Conservation (phyloP, 805 yeast genomes). For the Myxozyma neglecta region DNA sequence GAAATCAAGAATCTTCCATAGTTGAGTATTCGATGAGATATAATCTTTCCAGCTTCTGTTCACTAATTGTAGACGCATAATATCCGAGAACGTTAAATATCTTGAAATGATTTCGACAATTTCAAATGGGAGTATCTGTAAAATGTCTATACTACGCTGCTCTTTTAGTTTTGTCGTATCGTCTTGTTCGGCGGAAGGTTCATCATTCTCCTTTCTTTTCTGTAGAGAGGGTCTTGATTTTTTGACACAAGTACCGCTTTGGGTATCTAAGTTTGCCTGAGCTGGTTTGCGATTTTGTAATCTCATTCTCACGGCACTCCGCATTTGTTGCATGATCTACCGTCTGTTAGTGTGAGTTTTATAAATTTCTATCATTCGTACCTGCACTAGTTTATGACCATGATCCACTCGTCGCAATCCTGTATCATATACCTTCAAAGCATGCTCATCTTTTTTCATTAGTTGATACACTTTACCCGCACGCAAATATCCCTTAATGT, state of each 20-base stretch:
- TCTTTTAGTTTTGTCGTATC: neutral
- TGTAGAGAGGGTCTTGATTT: neutral
- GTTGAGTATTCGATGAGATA: neutral
- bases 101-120: conserved; percentile 7
- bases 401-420: conserved; percentile 5
- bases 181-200: neutral
- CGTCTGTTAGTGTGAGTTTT: neutral
- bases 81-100: conserved; percentile 4
- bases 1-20: conserved; percentile 18
- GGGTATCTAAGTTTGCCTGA: neutral
- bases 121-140: conserved; percentile 13
- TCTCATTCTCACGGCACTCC: neutral
- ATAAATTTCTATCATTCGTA: neutral
- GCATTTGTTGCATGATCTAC: conserved; percentile 2
- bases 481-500: conserved; percentile 19
- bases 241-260: no score
- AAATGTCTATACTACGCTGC: neutral
- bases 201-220: neutral
- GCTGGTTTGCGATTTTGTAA: neutral
- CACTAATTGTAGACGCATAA: conserved; percentile 5
- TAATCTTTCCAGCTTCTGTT: conserved; percentile 7
- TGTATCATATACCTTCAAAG: conserved; percentile 2
- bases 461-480: conserved; percentile 12
- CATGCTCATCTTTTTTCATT: conserved; percentile 1
- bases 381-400: neutral